Base-by-base conservation (phyloP, 2,329 filamentous ascomycete species). In the Paraconiothyrium brasiliense region DNA sequence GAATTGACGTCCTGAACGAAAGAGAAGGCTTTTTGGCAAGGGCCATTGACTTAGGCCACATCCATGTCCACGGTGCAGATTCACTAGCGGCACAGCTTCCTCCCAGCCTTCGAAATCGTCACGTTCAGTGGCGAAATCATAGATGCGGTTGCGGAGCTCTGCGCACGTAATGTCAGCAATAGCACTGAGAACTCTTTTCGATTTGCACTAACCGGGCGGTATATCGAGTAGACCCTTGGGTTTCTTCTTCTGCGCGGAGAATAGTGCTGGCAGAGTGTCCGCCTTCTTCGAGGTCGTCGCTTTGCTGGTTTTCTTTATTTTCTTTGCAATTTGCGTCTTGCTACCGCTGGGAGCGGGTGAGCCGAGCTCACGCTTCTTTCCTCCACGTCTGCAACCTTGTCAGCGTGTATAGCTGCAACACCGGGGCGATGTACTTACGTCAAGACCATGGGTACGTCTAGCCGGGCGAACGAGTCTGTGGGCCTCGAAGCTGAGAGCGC, bases 91-190 rank as follows among this genome's bases (percentile, higher is more conserved):
- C 14, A 27, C 2, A 8, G 24, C 14, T 20, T 22, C 27, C 13
- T 9, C 6, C 34, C 52, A 60, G 50, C 44, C 13, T 0, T 58
- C n/a, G 46, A 57, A 64, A 1, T 7, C 7, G 0, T 35, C 8
- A 3, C 8, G 13, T 41, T 67, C 66, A 3, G 27, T 34, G 14
- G 62, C 62, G 34, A 56, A 64, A 8, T 60, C n/a, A 46, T 67
- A 68, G 47, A 68, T 67, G 9, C 55, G 60, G 27, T 67, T 68
- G 11, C 66, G 60, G 5, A 68, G 34, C 51, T 67, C 66, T 68
- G 27, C 20, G 39, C 39, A n/a, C 27, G 14, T 3, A 2, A 22
- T 20, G 24, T 59, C 11, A 55, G 43, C 14, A 34, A 2, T 7
- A 22, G 7, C 7, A 46, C 5, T 4, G 24, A 46, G n/a, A 9